These are phyloP conservation scores for Alternaria panax DNA, from an alignment of 2,329 filamentous ascomycete genomes.

Conservation along the genomic window DNA sequence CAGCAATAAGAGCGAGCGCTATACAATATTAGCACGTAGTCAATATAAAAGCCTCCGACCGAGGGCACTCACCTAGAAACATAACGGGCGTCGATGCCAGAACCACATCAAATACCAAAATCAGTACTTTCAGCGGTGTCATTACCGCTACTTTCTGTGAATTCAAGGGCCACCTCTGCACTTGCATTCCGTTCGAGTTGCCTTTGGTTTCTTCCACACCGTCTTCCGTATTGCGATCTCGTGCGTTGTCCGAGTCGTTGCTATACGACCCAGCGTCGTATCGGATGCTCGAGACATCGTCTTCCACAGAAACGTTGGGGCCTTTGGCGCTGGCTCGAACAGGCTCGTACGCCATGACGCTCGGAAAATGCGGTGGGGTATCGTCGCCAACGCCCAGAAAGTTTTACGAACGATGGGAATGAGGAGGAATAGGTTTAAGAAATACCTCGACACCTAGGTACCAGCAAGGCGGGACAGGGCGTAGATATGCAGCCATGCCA, in stretches of 20 bases:
- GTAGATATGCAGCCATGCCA: not conserved
- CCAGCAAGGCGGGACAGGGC: not conserved
- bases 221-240: not conserved
- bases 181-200: not conserved
- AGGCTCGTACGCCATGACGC: slow-evolving; percentile 8
- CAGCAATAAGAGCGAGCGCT: slow-evolving; percentile 38
- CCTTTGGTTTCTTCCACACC: not conserved
- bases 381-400: not conserved
- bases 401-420: not conserved
- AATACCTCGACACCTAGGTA: not conserved
- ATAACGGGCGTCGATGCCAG: slow-evolving; percentile 36
- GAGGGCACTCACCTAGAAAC: slow-evolving; percentile 31
- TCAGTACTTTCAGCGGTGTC: slow-evolving; percentile 27
- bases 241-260: slow-evolving; percentile 6
- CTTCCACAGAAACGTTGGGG: not conserved
- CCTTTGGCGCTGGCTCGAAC: not conserved
- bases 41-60: no score
- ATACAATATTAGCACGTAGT: slow-evolving; percentile 6
- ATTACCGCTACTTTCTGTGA: slow-evolving; percentile 28
- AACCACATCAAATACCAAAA: slow-evolving; percentile 33
- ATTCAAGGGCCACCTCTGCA: slow-evolving; percentile 23
- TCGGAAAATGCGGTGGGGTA: no score
- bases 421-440: not conserved
- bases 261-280: slow-evolving; percentile 13
- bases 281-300: slow-evolving; percentile 14